Evolutionary conservation across 192 early-diverging fungal genomes (phyloP), one percentile per base, ranked within the genome.

Genomic region (Allomyces macrogynus): DNA sequence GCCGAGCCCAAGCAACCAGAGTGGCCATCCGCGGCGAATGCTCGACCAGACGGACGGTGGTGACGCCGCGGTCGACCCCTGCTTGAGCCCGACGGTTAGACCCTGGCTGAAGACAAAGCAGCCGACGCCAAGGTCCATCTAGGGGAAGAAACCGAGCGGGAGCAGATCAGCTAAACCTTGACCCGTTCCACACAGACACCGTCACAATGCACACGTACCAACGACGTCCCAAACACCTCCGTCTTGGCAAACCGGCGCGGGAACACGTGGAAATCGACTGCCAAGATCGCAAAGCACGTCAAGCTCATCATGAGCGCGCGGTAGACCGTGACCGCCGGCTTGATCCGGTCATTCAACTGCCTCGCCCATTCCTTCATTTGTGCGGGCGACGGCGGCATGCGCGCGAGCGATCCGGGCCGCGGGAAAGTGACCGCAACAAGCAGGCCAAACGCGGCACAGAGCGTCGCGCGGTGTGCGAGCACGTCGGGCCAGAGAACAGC

Each of bases 121-220:
- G 93, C 92, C 95, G 23, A 95, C 91, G 0, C 93, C 93, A 4
- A 92, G 71, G 75, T 97, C 93, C 93, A 97, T 97, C 86, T 88
- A 65, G 32, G 24, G 32, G 49, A 11, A 69, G 23, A 66, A 9
- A 3, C 3, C 8, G 20, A 68, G 3, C 12, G 16, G 63, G 27
- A 5, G 62, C 5, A 11, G 18, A 8, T 23, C 23, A 10, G 42
- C 63, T 14, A 43, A 63, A n/a, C n/a, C 16, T 20, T 0, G 43
- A n/a, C 64, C 5, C 40, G 23, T n/a, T n/a, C n/a, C 43, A 62
- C n/a, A 62, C 20, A 3, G 26, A n/a, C 26, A 27, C n/a, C n/a
- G n/a, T 24, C 16, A 9, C 26, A 23, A 14, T 26, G 7, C 18
- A 27, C 1, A 65, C 73, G 72, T 76, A 88, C 85, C 67, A 98